Evolutionary conservation across 2,329 filamentous ascomycete species (phyloP).

Genomic region (Camillea tinctor): DNA sequence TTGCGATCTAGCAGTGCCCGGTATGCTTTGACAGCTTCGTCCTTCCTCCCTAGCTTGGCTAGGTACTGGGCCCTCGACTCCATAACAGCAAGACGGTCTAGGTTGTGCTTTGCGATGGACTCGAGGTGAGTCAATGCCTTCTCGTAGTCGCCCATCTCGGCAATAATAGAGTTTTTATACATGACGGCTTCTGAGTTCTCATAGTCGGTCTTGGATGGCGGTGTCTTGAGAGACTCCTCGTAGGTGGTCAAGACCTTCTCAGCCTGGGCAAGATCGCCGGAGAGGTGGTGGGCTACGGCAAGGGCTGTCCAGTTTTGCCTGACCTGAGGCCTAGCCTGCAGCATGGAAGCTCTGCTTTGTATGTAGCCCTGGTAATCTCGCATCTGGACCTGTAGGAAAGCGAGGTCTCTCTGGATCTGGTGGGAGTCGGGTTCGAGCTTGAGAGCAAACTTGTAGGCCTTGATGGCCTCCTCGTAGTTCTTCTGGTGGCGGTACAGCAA

Average conservation of each 20-base stretch:
- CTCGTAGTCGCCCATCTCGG: conserved; percentile 79
- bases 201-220: conserved; percentile 74
- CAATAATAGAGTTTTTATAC: conserved; percentile 95
- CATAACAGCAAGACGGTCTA: conserved; percentile 82
- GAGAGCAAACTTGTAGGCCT: conserved; percentile 96
- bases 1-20: conserved; percentile 81
- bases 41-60: conserved; percentile 69
- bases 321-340: conserved; percentile 76
- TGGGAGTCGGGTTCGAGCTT: conserved; percentile 89
- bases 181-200: conserved; percentile 92
- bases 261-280: conserved; percentile 80
- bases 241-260: conserved; percentile 90
- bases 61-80: conserved; percentile 86
- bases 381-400: conserved; percentile 92
- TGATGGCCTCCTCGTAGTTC: conserved; percentile 98
- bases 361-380: conserved; percentile 93
- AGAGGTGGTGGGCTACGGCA: conserved; percentile 86
- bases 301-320: conserved; percentile 98
- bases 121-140: conserved; percentile 86
- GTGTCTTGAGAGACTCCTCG: conserved; percentile 85
- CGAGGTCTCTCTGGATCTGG: conserved; percentile 92
- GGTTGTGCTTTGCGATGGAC: conserved; percentile 69
- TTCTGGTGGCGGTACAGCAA: conserved; percentile 89
- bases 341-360: conserved; percentile 82
- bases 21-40: conserved; percentile 82